phyloP scores from a whole-genome alignment of 306 rosid genomes.

The Lathyrus sativus region DNA sequence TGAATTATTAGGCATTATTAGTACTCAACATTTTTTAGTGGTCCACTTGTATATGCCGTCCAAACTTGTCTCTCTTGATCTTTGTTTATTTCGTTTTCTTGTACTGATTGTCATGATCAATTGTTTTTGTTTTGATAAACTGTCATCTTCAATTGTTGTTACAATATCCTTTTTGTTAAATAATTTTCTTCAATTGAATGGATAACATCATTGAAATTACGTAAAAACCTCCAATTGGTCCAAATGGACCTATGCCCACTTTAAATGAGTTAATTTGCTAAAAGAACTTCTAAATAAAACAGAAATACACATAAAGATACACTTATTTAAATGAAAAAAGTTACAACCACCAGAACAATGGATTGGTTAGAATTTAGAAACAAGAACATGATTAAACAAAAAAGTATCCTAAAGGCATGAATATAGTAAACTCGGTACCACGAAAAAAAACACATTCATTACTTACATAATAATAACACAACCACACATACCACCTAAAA shows the following conservation, averaged over 20 bases:
- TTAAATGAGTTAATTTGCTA: neutral
- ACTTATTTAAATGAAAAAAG: too few relatives aligned
- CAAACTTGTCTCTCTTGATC: neutral
- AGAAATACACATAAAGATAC: too few relatives aligned
- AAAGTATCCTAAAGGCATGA: too few relatives aligned
- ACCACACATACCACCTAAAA: too few relatives aligned
- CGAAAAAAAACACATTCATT: too few relatives aligned
- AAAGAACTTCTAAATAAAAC: too few relatives aligned
- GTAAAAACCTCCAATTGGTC: neutral
- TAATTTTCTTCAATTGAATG: neutral
- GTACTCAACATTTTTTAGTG: slow-evolving; percentile 36
- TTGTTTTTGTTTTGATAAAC: neutral
- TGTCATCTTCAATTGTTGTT: neutral
- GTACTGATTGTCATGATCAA: neutral
- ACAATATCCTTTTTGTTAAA: neutral
- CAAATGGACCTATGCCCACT: neutral
- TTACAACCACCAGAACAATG: too few relatives aligned
- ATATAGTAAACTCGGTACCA: too few relatives aligned
- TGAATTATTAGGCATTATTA: slow-evolving; percentile 38
- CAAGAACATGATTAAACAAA: too few relatives aligned
- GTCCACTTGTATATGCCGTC: slow-evolving; percentile 49
- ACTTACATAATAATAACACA: too few relatives aligned
- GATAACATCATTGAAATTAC: neutral
- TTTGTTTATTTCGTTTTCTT: slow-evolving; percentile 18
- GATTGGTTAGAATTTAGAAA: too few relatives aligned